Evolutionary conservation across 148 eudicot genomes (phyloP), one percentile per base, ranked within the genome.

Genomic region (Rhododendron vialii): DNA sequence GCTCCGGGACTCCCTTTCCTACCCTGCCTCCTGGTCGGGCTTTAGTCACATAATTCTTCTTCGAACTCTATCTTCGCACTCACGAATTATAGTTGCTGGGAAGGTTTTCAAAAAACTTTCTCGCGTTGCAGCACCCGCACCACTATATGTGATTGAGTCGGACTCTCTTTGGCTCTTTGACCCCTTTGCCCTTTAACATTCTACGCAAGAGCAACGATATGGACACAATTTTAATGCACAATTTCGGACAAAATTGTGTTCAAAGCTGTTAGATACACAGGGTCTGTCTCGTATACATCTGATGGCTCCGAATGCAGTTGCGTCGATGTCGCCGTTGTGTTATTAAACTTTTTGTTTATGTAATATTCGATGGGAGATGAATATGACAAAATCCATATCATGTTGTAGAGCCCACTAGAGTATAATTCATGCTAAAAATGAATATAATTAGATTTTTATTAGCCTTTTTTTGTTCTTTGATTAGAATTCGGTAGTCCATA

Each of bases 11-110:
- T 26, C 0, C 1, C 61, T 5, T 18, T 55, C 20, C 61, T 17
- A 4, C 5, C 7, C 47, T 9, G 47, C 1, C 1, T 0, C 7
- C 0, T 0, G 0, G 47, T 45, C 10, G 47, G 10, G 7, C 9
- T 6, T 1, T 45, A 8, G 1, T 45, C 10, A 45, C 10, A 45
- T 45, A 45, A 8, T 45, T 1, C 9, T 45, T 45, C 47, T 45
- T 45, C 47, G 47, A 45, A 45, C 47, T 7, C 9, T 0, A 45
- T 7, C 10, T 45, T 45, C 0, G 47, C 10, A 43, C 47, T 45
- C 10, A 7, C 1, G 47, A 45, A 8, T 45, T 1, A 8, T 45
- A 45, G 47, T 45, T 7, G 22, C 6, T 53, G 0, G 13, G 59
- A 53, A 53, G 59, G 3, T 53, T 15, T 53, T 13, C 14, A 14